phyloP scores from a whole-genome alignment of 2,329 filamentous ascomycete genomes.

The Lachnellula subtilissima region DNA sequence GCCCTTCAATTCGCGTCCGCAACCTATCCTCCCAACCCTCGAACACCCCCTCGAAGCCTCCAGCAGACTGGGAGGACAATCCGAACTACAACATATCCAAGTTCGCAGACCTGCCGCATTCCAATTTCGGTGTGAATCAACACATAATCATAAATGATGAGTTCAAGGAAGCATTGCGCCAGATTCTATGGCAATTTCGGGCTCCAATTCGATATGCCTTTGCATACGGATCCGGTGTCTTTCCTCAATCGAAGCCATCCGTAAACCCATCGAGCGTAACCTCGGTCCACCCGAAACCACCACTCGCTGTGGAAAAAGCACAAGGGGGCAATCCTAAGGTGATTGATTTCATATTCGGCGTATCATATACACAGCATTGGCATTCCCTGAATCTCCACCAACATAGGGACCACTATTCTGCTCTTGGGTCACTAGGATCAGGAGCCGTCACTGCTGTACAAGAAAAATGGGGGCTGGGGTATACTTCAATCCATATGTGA shows the following conservation, averaged over 20 bases:
- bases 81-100: conserved; percentile 65
- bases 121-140: conserved; percentile 89
- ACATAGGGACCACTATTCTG: conserved; percentile 89
- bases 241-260: conserved; percentile 64
- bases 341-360: conserved; percentile 98
- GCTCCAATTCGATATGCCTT: conserved; percentile 96
- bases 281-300: conserved; percentile 76
- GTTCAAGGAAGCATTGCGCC: conserved; percentile 83
- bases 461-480: conserved; percentile 83
- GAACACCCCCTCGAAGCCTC: conserved; percentile 26
- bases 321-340: conserved; percentile 89
- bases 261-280: conserved; percentile 48
- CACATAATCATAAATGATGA: conserved; percentile 94
- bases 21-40: neutral
- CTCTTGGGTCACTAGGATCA: conserved; percentile 75
- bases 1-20: neutral
- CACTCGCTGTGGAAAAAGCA: conserved; percentile 73
- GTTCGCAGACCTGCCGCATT: conserved; percentile 71
- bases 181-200: conserved; percentile 85
- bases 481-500: conserved; percentile 96
- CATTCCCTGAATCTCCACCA: conserved; percentile 87
- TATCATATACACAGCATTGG: conserved; percentile 93
- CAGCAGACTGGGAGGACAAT: conserved; percentile 64
- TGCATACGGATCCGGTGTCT: conserved; percentile 95
- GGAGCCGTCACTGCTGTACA: conserved; percentile 81